Percentiles rank a stretch among this genome's conserved stretches.
Evolutionary conservation across 192 early-diverging fungal genomes (phyloP).

Genomic region (Coemansia sp.): DNA sequence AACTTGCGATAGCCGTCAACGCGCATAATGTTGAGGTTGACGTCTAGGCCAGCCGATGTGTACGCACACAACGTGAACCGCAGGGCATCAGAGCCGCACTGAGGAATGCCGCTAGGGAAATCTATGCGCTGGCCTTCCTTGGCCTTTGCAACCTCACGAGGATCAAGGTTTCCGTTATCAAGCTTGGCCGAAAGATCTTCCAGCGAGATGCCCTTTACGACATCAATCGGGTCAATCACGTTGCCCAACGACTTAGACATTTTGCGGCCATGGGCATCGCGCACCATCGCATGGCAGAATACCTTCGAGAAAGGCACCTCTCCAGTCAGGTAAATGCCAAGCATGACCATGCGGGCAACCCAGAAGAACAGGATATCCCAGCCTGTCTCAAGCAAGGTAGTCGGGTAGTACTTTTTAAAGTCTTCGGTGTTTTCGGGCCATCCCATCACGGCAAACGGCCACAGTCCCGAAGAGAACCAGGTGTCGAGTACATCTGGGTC

Average conservation of each 20-base stretch:
- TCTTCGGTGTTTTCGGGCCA: constrained; percentile 93
- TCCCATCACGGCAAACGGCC: constrained; percentile 97
- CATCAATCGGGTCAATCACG: constrained; percentile 96
- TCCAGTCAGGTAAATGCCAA: constrained; percentile 94
- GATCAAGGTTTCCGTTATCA: constrained; percentile 83
- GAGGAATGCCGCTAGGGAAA: constrained; percentile 95
- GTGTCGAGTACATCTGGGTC: constrained; percentile 98
- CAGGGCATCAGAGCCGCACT: constrained; percentile 96
- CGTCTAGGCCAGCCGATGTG: constrained; percentile 75
- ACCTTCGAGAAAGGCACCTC: constrained; percentile 91
- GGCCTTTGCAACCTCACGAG: constrained; percentile 84
- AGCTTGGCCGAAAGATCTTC: constrained; percentile 74
- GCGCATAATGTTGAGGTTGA: constrained; percentile 91
- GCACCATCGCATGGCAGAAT: constrained; percentile 97
- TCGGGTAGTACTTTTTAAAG: constrained; percentile 85
- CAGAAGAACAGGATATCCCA: constrained; percentile 99
- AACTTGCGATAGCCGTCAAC: constrained; percentile 99
- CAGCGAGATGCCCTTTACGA: constrained; percentile 90
- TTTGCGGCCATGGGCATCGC: constrained; percentile 97
- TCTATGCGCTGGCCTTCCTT: constrained; percentile 80
- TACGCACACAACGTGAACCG: constrained; percentile 80
- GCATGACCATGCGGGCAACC: constrained; percentile 99
- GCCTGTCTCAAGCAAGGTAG: constrained; percentile 90
- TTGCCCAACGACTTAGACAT: constrained; percentile 98
- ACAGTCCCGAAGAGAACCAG: constrained; percentile 98